Evolutionary conservation across 805 yeast genomes (phyloP), one percentile per base, ranked within the genome.

Genomic region (Danielia reshetovae): DNA sequence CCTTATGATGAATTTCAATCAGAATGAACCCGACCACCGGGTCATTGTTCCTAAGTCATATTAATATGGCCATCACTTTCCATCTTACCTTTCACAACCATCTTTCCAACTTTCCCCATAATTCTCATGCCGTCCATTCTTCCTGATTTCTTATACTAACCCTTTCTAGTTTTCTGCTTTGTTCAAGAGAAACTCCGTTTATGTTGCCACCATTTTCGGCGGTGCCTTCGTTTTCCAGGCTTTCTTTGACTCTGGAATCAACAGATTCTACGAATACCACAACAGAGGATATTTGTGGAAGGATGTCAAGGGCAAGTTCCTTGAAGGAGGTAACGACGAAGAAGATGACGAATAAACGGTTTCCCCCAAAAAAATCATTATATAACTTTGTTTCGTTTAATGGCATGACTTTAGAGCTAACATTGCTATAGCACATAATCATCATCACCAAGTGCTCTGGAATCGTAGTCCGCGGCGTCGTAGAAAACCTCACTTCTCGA

Each of bases 161-260:
- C 6, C 7, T n/a, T 22, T 17, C 14, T 25, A 54, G 57, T 48
- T 55, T 30, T 41, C 54, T 33, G 47, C 51, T 24, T 47, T 55
- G 29, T 39, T 46, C 76, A 86, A 86, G 77, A 85, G 96, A 76
- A 89, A 90, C 79, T 77, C 97, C 30, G 72, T 83, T 44, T 86
- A 75, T 65, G 95, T 89, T 43, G 85, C 86, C 47, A 71, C 93
- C 43, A 72, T 89, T 42, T 82, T 89, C 51, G 82, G 79, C 32
- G 79, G 85, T 53, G 88, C 97, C 30, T 89, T 89, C 57, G 78
- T 79, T 44, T 87, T 88, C 76, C 90, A 86, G 70, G 81, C 79
- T 33, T 71, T 72, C 55, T 83, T 83, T 49, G 93, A 85, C 58
- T 59, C 64, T 42, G 80, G 73, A 43, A 70, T 83, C 44, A 84